A percentile compares a stretch with the other conserved stretches of the same genome.
These are phyloP conservation scores for Lophiotrema nucula DNA, from an alignment of 495 filamentous ascomycete genomes.

Conservation along the genomic window DNA sequence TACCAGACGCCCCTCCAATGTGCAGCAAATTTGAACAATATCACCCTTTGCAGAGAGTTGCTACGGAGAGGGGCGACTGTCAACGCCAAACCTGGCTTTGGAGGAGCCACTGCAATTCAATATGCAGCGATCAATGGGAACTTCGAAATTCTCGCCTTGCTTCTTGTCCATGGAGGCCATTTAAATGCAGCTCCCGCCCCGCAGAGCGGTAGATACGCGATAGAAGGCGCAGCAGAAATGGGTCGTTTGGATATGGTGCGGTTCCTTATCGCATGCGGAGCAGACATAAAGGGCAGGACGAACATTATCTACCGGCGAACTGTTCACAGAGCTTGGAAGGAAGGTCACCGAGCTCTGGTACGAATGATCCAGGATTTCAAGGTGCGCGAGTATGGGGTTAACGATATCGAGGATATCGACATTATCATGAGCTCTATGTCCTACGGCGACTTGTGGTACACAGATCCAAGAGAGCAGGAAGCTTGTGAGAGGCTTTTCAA, in stretches of 20 bases:
- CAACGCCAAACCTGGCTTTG: background rate
- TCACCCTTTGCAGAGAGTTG: background rate
- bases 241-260: background rate
- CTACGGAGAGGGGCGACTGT: background rate
- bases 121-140: constrained; percentile 1
- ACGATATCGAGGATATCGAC: background rate
- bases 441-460: too few species aligned
- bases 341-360: background rate
- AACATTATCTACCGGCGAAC: background rate
- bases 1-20: background rate
- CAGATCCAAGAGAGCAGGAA: too few species aligned
- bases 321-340: background rate
- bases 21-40: background rate
- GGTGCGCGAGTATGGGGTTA: background rate
- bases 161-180: background rate
- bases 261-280: background rate
- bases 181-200: background rate
- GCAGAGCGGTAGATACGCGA: background rate
- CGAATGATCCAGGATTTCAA: background rate
- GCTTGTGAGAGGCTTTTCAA: too few species aligned
- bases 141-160: background rate
- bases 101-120: constrained; percentile 5
- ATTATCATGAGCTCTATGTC: background rate
- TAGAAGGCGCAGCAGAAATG: constrained; percentile 4
- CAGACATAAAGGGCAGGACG: background rate